phyloP scores from a whole-genome alignment of 441 rosid genomes.

The Flueggea neowawraea region DNA sequence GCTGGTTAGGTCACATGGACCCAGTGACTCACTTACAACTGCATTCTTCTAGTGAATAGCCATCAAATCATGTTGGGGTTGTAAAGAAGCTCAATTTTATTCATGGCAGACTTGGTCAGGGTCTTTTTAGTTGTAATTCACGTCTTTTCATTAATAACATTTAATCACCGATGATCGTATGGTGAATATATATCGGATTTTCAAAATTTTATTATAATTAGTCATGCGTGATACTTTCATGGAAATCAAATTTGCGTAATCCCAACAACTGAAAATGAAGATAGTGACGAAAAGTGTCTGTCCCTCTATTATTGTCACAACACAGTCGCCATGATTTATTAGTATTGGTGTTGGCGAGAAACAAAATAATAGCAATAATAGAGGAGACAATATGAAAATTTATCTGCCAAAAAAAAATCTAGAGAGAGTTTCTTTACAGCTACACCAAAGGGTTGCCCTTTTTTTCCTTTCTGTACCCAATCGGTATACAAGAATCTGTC shows the following conservation, averaged over 20 bases:
- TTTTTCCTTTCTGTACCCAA: neutral
- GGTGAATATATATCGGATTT: no score
- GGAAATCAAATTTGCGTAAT: slow-evolving; percentile 19
- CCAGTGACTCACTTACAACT: neutral
- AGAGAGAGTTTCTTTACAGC: slow-evolving; percentile 13
- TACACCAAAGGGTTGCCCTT: slow-evolving; percentile 5
- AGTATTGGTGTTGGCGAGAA: no score
- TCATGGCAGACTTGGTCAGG: no score
- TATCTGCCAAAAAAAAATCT: slow-evolving; percentile 13
- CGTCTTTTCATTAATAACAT: no score
- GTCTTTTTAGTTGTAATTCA: no score
- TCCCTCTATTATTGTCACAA: slow-evolving; percentile 1
- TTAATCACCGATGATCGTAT: no score
- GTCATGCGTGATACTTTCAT: slow-evolving; percentile 13
- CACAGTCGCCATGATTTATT: neutral
- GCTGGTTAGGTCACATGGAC: slow-evolving; percentile 13
- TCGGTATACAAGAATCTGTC: neutral
- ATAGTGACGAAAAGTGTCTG: slow-evolving; percentile 14
- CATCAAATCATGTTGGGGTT: no score
- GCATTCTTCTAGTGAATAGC: no score
- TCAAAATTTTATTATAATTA: neutral
- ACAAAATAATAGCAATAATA: no score
- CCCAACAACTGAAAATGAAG: slow-evolving; percentile 15
- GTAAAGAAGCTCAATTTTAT: no score
- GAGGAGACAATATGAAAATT: no score